These are phyloP conservation scores for Cryptosporidium sp. DNA, from an alignment of 169 alveolate genomes.

Conservation along the genomic window DNA sequence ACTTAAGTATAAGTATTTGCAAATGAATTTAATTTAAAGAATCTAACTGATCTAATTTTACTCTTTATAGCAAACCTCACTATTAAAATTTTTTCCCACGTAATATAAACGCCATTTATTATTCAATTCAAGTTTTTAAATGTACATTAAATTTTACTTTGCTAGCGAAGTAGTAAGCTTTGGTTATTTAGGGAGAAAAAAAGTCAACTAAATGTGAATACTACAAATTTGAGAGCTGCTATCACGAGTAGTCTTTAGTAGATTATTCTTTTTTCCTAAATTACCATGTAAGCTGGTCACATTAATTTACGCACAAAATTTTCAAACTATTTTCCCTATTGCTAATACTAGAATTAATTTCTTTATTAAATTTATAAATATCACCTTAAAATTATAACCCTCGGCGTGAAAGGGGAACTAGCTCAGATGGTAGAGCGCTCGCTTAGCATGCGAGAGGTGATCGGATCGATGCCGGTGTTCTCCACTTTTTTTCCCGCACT, in stretches of 20 bases:
- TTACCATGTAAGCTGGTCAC: too few species aligned
- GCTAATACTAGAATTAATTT: neutral
- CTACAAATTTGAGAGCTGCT: too few species aligned
- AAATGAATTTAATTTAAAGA: too few species aligned
- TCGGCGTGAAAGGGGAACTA: constrained; percentile 89
- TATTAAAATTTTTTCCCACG: neutral
- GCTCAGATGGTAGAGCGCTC: constrained; percentile 99
- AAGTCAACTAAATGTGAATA: too few species aligned
- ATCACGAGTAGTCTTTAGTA: too few species aligned
- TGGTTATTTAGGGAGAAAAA: too few species aligned
- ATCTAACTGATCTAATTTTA: too few species aligned
- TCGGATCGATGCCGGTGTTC: constrained; percentile 99
- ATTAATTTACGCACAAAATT: neutral
- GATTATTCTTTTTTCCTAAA: neutral
- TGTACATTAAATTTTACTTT: too few species aligned
- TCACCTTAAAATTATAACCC: neutral
- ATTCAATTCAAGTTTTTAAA: too few species aligned
- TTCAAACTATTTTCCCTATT: neutral
- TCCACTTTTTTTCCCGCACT: constrained; percentile 85
- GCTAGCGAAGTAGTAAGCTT: too few species aligned
- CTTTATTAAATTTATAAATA: neutral
- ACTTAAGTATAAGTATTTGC: too few species aligned
- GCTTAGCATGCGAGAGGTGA: constrained; percentile 99
- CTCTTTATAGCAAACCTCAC: too few species aligned
- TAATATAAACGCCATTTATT: neutral